Conservation (phyloP, 2,329 filamentous ascomycete species). For the Calonectria pteridis region DNA sequence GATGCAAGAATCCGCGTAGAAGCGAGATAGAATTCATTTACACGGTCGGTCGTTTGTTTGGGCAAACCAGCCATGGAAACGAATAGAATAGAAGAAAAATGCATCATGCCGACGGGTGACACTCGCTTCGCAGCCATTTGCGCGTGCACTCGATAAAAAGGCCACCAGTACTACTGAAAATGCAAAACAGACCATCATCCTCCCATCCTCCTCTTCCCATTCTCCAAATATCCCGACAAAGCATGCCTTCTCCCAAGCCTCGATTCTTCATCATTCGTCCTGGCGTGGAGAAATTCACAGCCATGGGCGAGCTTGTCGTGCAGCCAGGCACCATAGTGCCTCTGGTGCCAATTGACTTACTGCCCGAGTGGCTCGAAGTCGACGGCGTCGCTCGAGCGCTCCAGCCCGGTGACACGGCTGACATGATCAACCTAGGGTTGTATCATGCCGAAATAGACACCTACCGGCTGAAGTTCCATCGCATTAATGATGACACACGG, state of each 20-base stretch:
- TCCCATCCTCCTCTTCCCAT: not conserved
- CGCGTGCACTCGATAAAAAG: not conserved
- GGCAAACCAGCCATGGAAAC: constrained; percentile 12
- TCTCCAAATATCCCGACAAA: not conserved
- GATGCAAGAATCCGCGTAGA: constrained; percentile 81
- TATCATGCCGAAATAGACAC: constrained; percentile 36
- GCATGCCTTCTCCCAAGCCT: constrained; percentile 41
- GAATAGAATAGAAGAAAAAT: not conserved
- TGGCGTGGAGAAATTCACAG: constrained; percentile 39
- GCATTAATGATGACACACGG: constrained; percentile 3
- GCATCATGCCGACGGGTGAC: not conserved
- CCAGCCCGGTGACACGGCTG: constrained; percentile 50
- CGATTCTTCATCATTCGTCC: constrained; percentile 60
- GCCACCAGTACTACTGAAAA: not conserved
- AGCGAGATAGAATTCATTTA: constrained; percentile 42
- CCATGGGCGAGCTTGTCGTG: constrained; percentile 36
- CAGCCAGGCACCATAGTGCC: constrained; percentile 59
- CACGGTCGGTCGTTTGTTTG: constrained; percentile 18
- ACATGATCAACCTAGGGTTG: constrained; percentile 55
- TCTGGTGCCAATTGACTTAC: constrained; percentile 66
- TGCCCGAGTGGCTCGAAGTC: constrained; percentile 61
- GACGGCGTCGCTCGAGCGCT: constrained; percentile 59
- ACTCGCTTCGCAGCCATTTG: not conserved
- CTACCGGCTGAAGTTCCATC: constrained; percentile 35
- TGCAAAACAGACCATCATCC: not conserved